Evolutionary conservation across 78 protist genomes (phyloP).

Genomic region (Dictyostelium intermedium): DNA sequence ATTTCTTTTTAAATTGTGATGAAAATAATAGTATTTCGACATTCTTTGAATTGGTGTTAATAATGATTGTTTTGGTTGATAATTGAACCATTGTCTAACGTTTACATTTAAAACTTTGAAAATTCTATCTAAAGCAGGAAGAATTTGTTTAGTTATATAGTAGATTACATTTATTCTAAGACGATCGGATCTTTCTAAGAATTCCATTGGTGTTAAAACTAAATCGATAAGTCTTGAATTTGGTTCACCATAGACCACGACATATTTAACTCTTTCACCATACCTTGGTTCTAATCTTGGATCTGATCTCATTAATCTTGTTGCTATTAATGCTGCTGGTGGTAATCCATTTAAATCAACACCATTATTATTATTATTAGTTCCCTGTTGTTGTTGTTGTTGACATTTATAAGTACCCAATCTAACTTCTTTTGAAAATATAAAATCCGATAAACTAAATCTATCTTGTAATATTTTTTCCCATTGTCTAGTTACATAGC

Average conservation of each 20-base stretch:
- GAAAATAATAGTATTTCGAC: background rate
- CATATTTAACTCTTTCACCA: conserved; percentile 89
- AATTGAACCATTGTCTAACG: conserved; percentile 56
- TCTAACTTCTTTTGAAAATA: conserved; percentile 92
- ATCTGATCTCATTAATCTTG: conserved; percentile 69
- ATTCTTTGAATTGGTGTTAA: conserved; percentile 35
- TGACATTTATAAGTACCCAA: conserved; percentile 75
- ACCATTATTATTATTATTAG: background rate
- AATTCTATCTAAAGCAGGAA: conserved; percentile 90
- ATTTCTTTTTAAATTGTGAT: background rate
- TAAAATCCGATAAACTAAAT: conserved; percentile 75
- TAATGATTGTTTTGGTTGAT: conserved; percentile 41
- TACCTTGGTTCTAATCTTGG: conserved; percentile 90
- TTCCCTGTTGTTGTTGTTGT: background rate
- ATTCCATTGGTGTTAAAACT: conserved; percentile 81
- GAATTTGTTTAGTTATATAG: conserved; percentile 92
- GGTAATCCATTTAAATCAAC: conserved; percentile 53
- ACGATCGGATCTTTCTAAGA: background rate
- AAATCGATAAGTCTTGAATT: conserved; percentile 82
- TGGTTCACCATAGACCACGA: conserved; percentile 86
- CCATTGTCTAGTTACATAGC: conserved; percentile 75
- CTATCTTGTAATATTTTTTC: conserved; percentile 77
- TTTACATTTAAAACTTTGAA: conserved; percentile 87
- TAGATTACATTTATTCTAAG: conserved; percentile 63
- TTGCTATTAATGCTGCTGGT: conserved; percentile 87